Percentiles rank a stretch among this genome's conserved stretches.
Conservation (phyloP, 106 monocot species). For the Allium fistulosum region DNA sequence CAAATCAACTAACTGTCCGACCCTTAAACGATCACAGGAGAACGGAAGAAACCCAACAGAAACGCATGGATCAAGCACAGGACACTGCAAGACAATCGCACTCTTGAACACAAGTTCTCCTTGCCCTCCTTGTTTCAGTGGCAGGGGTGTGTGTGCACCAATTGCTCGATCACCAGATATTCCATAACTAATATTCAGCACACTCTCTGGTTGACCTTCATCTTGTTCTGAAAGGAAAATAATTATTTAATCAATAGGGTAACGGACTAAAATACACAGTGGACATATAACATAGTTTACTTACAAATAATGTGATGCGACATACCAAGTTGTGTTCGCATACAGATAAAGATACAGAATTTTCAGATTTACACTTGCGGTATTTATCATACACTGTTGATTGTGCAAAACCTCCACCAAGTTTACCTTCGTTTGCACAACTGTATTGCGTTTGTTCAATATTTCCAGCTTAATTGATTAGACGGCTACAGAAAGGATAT, state of each 20-base stretch:
- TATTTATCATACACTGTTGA: background rate
- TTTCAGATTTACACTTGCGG: background rate
- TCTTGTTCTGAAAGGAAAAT: conserved; percentile 29
- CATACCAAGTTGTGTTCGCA: background rate
- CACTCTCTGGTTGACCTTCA: conserved; percentile 42
- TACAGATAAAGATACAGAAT: background rate
- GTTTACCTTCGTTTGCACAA: no score
- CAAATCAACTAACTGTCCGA: conserved; percentile 81
- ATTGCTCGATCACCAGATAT: conserved; percentile 65
- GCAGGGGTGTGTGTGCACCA: conserved; percentile 69
- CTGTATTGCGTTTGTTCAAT: no score
- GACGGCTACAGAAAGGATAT: no score
- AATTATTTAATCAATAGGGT: background rate
- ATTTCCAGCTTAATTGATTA: no score
- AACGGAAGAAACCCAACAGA: conserved; percentile 93
- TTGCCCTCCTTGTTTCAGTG: conserved; percentile 14
- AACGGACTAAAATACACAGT: background rate
- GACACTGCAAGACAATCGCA: conserved; percentile 52
- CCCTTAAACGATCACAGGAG: conserved; percentile 69
- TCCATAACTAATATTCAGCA: conserved; percentile 72
- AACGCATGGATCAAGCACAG: conserved; percentile 83
- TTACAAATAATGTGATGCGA: background rate
- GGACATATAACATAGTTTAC: background rate
- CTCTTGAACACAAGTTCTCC: conserved; percentile 53
- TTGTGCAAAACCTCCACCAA: no score